These are phyloP conservation scores for Albatrellus ellisii DNA, from an alignment of 768 basidiomycete genomes.

Conservation along the genomic window DNA sequence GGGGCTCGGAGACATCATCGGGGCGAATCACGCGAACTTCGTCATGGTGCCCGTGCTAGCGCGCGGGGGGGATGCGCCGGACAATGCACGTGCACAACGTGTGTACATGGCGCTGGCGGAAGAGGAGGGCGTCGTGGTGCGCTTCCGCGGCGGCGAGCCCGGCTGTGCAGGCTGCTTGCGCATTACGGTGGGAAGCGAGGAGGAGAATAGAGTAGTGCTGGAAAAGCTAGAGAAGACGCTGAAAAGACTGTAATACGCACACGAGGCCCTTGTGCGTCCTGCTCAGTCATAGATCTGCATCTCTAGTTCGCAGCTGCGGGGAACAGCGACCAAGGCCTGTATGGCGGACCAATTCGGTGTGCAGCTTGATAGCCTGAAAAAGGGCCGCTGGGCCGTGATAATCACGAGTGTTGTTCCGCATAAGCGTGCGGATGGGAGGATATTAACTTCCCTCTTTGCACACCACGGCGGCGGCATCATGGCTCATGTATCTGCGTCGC, in stretches of 20 bases:
- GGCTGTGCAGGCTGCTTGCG: slow-evolving; percentile 84
- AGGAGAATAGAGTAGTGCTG: slow-evolving; percentile 59
- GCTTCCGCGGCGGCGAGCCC: slow-evolving; percentile 75
- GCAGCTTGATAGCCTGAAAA: too few relatives aligned
- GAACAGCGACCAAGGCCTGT: too few relatives aligned
- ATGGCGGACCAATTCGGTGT: too few relatives aligned
- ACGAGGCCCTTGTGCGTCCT: too few relatives aligned
- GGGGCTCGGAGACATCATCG: slow-evolving; percentile 57
- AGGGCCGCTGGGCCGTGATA: too few relatives aligned
- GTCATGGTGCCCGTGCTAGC: slow-evolving; percentile 66
- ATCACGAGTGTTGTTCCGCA: too few relatives aligned
- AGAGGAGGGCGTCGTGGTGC: slow-evolving; percentile 74
- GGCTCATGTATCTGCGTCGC: too few relatives aligned
- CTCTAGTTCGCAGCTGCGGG: too few relatives aligned
- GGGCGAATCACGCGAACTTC: slow-evolving; percentile 86
- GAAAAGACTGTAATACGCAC: slow-evolving; percentile 14
- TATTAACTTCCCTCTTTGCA: too few relatives aligned
- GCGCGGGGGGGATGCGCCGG: slow-evolving; percentile 28
- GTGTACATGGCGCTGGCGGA: slow-evolving; percentile 82
- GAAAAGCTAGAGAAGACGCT: slow-evolving; percentile 40
- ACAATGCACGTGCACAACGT: slow-evolving; percentile 44
- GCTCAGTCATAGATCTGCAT: too few relatives aligned
- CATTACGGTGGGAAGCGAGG: slow-evolving; percentile 77
- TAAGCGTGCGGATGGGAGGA: too few relatives aligned
- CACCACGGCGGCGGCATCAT: too few relatives aligned